A percentile compares a stretch with the other conserved stretches of the same genome.
These are phyloP conservation scores for Wickerhamiella kurtzmanii DNA, from an alignment of 805 yeast genomes.

Conservation along the genomic window DNA sequence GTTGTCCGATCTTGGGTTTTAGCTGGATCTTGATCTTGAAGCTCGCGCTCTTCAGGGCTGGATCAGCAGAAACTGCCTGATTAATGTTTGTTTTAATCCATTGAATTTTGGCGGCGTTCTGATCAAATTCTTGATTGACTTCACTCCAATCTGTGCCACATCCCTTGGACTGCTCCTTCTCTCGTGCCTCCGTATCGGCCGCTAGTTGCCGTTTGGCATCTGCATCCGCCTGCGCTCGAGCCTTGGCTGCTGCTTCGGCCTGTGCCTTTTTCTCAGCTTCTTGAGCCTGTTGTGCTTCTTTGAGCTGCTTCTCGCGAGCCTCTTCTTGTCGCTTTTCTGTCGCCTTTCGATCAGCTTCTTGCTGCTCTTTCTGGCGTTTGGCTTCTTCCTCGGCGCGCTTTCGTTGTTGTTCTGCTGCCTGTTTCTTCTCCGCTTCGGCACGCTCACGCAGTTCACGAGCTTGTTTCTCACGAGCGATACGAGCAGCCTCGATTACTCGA, in stretches of 20 bases:
- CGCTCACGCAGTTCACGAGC: neutral
- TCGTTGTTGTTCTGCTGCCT: neutral
- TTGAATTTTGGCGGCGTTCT: slow-evolving; percentile 23
- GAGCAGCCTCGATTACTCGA: neutral
- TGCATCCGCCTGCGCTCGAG: slow-evolving; percentile 2
- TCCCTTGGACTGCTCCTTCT: slow-evolving; percentile 10
- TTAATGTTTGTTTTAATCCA: slow-evolving; percentile 51
- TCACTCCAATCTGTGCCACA: slow-evolving; percentile 20
- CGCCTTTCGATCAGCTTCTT: neutral
- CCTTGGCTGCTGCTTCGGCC: slow-evolving; percentile 1
- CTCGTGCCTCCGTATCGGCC: slow-evolving; percentile 4
- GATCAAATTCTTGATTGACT: slow-evolving; percentile 20
- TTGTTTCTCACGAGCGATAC: neutral
- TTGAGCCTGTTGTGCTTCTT: slow-evolving; percentile 1
- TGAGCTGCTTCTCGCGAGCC: slow-evolving; percentile 1
- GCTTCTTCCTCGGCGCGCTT: neutral
- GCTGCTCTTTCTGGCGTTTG: neutral
- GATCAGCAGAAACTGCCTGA: slow-evolving; percentile 39
- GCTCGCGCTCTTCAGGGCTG: slow-evolving; percentile 40
- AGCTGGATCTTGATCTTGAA: slow-evolving; percentile 57
- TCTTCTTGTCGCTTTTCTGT: neutral
- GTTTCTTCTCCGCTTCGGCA: neutral
- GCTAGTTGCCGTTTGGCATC: slow-evolving; percentile 3
- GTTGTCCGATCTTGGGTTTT: slow-evolving; percentile 83
- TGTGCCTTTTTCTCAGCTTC: neutral